These are phyloP conservation scores for Tylopilus sp. DNA, from an alignment of 768 basidiomycete species.

Conservation along the genomic window DNA sequence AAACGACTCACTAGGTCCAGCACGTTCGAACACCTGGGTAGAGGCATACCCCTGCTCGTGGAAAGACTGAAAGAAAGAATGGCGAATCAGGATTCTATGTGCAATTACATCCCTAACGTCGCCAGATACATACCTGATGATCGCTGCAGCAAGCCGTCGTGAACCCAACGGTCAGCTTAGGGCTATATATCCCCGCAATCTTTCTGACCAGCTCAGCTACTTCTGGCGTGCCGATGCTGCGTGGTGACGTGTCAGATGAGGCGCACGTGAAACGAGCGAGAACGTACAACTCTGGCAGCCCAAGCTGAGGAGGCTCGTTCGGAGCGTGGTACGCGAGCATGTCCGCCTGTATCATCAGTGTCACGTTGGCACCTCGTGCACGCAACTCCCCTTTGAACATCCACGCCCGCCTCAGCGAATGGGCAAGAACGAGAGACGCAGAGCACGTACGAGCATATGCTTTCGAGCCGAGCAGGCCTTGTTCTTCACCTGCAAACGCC, in stretches of 20 bases:
- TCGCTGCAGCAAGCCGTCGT: conserved; percentile 88
- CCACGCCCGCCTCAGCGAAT: not conserved
- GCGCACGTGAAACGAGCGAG: not conserved
- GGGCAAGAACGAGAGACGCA: not conserved
- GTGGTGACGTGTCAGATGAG: not conserved
- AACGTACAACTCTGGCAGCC: conserved; percentile 66
- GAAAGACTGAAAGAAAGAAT: conserved; percentile 56
- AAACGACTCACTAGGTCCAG: conserved; percentile 54
- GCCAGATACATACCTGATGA: conserved; percentile 56
- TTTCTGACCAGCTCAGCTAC: conserved; percentile 74
- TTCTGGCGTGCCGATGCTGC: conserved; percentile 75
- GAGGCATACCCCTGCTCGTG: conserved; percentile 80
- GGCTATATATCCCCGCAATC: conserved; percentile 75
- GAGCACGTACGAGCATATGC: conserved; percentile 70
- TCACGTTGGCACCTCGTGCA: conserved; percentile 56
- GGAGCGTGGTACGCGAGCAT: conserved; percentile 85
- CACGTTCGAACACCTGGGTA: conserved; percentile 85
- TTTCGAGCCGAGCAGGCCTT: conserved; percentile 76
- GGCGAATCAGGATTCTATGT: not conserved
- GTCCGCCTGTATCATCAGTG: conserved; percentile 87
- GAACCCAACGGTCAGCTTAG: conserved; percentile 68
- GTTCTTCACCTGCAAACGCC: conserved; percentile 90
- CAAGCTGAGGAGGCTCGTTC: conserved; percentile 79
- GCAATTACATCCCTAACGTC: not conserved
- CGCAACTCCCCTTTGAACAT: conserved; percentile 52